phyloP scores from a whole-genome alignment of 768 basidiomycete species.

The Tricholoma bakamatsutake region DNA sequence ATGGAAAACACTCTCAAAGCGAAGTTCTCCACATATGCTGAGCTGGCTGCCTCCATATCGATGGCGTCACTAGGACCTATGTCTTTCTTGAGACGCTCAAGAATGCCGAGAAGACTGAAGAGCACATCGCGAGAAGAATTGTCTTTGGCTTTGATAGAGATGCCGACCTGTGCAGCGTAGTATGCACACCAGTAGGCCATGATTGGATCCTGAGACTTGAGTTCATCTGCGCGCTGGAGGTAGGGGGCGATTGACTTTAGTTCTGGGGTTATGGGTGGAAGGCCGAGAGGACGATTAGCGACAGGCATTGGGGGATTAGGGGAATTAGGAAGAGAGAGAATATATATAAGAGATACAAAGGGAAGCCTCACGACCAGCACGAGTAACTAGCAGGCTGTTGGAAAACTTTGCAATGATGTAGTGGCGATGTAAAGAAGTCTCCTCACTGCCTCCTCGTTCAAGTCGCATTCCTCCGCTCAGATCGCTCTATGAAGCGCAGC shows the following conservation, averaged over 20 bases:
- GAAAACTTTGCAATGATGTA: background rate
- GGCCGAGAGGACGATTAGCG: conserved; percentile 34
- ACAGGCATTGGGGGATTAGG: conserved; percentile 21
- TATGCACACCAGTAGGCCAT: conserved; percentile 97
- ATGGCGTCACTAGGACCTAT: conserved; percentile 76
- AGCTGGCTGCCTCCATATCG: conserved; percentile 73
- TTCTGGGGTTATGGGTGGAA: conserved; percentile 53
- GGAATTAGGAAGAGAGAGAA: conserved; percentile 1
- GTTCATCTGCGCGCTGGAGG: conserved; percentile 87
- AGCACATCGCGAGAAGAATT: conserved; percentile 60
- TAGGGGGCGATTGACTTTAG: conserved; percentile 72
- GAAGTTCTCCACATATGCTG: conserved; percentile 94
- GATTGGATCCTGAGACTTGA: conserved; percentile 75
- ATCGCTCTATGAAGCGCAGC: no score
- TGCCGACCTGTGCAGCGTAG: conserved; percentile 86
- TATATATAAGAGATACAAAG: background rate
- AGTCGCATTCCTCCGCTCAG: background rate
- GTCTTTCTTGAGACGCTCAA: conserved; percentile 77
- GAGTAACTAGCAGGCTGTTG: background rate
- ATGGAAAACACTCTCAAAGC: conserved; percentile 80
- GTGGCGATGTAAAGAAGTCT: background rate
- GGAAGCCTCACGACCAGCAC: background rate
- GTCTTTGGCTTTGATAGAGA: conserved; percentile 67
- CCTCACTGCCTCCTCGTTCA: background rate
- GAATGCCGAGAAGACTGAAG: conserved; percentile 62